Base-by-base conservation (phyloP, 2,329 filamentous ascomycete genomes). In the Lasiodiplodia sp. region DNA sequence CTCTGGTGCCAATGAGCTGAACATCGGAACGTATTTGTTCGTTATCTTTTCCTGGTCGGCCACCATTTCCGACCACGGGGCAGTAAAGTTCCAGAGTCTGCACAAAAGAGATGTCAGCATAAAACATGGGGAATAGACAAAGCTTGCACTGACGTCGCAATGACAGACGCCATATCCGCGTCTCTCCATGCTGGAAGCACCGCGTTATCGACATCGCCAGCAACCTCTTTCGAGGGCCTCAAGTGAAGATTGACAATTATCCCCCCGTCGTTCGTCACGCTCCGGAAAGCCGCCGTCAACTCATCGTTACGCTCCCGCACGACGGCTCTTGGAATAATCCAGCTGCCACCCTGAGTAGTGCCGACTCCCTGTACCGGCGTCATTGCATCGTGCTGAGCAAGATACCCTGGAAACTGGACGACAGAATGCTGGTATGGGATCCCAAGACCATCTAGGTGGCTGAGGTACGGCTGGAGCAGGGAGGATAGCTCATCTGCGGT, bases 261-360 rank as follows among this genome's bases (percentile, higher is more conserved):
- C 37, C 63, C 70, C 3, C 62, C 49, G 2, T 69, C 68, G 10
- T 67, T 34, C 14, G 25, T 21, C 3, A 58, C 4, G 34, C 12
- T 25, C 7, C 56, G 56, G 11, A 21, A 58, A 8, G 34, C 37
- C n/a, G 72, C 72, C 18, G 74, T 74, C 14, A 75, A 47, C 4
- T 74, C 72, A 14, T 71, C 67, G 44, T 76, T 75, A 7, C 10
- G 66, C 21, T 28, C n/a, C 10, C 23, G n/a, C 21, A 44, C 56
- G 11, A 58, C 37, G 18, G 6, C 49, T 38, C 69, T 56, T 44
- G 67, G 51, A 18, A 73, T 51, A 38, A 73, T 53, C n/a, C 67
- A 64, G 18, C 70, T 70, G 44, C 75, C 75, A n/a, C 67, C 51
- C 14, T 74, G 75, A 3, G 74, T 69, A 25, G 74, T 75, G 23